Evolutionary conservation across 768 basidiomycete genomes (phyloP).

Genomic region (Dacryopinax spathularia): DNA sequence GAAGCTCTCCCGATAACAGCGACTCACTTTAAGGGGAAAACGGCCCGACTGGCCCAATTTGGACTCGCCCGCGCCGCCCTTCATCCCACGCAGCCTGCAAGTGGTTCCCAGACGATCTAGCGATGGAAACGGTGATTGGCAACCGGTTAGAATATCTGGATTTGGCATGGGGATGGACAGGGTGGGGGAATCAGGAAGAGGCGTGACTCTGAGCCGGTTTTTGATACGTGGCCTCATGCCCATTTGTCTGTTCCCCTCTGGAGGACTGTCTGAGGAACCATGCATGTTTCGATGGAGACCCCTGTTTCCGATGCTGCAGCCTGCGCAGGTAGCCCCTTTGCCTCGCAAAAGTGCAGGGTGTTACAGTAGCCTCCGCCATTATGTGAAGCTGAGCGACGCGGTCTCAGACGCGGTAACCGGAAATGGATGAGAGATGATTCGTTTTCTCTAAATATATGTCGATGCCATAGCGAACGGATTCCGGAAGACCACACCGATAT

Average conservation of each 20-base stretch:
- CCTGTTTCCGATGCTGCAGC: too few relatives aligned
- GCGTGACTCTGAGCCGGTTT: conserved; percentile 77
- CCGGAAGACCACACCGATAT: too few relatives aligned
- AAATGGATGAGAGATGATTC: too few relatives aligned
- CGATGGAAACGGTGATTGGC: conserved; percentile 85
- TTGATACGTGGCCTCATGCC: conserved; percentile 34
- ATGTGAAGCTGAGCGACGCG: too few relatives aligned
- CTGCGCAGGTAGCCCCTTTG: too few relatives aligned
- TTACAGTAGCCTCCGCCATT: too few relatives aligned
- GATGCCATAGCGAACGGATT: too few relatives aligned
- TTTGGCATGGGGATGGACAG: conserved; percentile 87
- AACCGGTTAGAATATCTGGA: conserved; percentile 89
- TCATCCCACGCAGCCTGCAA: conserved; percentile 59
- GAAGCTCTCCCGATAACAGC: conserved; percentile 40
- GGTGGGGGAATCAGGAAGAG: conserved; percentile 89
- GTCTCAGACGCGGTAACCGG: too few relatives aligned
- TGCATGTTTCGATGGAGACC: conserved; percentile 80
- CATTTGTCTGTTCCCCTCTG: neutral
- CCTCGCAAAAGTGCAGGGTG: too few relatives aligned
- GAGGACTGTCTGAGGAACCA: conserved; percentile 19
- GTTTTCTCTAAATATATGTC: too few relatives aligned
- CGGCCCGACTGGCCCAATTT: conserved; percentile 85
- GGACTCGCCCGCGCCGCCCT: conserved; percentile 59
- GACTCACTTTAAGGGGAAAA: conserved; percentile 92
- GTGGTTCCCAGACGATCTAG: conserved; percentile 50